Base-by-base conservation (phyloP, 208 protist genomes). In the Zelonia costaricensis region DNA sequence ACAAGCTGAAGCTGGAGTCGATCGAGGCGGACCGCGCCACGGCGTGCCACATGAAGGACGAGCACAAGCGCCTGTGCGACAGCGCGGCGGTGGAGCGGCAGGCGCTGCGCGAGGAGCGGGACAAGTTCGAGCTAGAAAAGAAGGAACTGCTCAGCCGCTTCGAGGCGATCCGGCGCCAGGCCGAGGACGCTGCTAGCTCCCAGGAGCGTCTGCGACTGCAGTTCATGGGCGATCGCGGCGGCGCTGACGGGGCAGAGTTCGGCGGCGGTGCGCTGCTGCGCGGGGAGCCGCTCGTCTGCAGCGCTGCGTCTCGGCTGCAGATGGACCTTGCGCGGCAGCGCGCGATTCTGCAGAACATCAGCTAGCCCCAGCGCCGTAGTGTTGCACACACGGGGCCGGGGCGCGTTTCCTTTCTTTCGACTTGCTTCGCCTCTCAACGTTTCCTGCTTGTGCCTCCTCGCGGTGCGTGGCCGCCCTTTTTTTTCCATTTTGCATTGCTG, bases 271-370 rank as follows among this genome's bases (percentile, higher is more conserved):
- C 56, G 43, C 12, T 47, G 30, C 42, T 63, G 31, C 48, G 65
- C 5, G 65, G 65, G 9, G 65, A 63, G 40, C 56, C 65, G 30
- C 56, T 71, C 9, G 63, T 78, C 18, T 70, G 64, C 55, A 58
- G 57, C 22, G 73, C 74, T 10, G 74, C 78, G 1, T 88, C 84
- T 10, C 68, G 76, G 6, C 69, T 95, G 25, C 84, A 92, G 54
- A 87, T 92, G 68, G 85, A 93, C 56, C 67, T 96, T 8, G 86
- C 86, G 4, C 69, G 76, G 13, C 90, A 96, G 61, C 86, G 90
- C 31, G 90, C 90, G 25, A 47, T 96, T 12, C 65, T 96, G 7
- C 74, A 88, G 42, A 81, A 80, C 47, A 72, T 57, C 31, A 60
- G 45, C 45, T 69, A 20, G n/a, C n/a, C n/a, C n/a, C n/a, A n/a